A percentile compares a stretch with the other conserved stretches of the same genome.
Evolutionary conservation across 2,329 filamentous ascomycete genomes (phyloP).

Genomic region (Pyrenophora graminea): DNA sequence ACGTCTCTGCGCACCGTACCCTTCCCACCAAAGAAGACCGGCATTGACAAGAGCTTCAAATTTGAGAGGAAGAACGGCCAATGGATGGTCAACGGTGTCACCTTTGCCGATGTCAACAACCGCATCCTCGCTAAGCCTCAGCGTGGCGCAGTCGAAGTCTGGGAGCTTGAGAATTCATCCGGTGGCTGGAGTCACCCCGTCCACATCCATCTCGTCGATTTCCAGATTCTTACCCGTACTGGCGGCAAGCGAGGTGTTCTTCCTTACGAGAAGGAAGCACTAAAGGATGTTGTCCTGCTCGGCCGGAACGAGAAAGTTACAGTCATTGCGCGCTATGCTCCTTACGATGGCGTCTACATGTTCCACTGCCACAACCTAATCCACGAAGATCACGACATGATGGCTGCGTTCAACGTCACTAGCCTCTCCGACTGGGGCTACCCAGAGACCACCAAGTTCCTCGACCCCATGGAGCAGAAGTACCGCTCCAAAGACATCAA

Average conservation of each 20-base stretch:
- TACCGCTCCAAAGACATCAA: slow-evolving; percentile 32
- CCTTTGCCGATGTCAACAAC: slow-evolving; percentile 42
- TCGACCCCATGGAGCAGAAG: slow-evolving; percentile 40
- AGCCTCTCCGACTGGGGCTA: slow-evolving; percentile 41
- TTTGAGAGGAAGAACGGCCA: slow-evolving; percentile 35
- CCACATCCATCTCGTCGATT: slow-evolving; percentile 64
- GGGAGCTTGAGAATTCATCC: slow-evolving; percentile 52
- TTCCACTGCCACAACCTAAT: slow-evolving; percentile 55
- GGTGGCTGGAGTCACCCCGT: slow-evolving; percentile 60
- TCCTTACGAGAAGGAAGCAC: slow-evolving; percentile 58
- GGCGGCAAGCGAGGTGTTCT: slow-evolving; percentile 51
- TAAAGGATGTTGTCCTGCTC: slow-evolving; percentile 64
- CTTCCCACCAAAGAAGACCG: slow-evolving; percentile 38
- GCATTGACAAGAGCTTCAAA: slow-evolving; percentile 40
- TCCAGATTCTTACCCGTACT: slow-evolving; percentile 58
- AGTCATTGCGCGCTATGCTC: slow-evolving; percentile 40
- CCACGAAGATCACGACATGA: slow-evolving; percentile 54
- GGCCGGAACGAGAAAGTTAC: slow-evolving; percentile 52
- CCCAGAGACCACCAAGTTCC: slow-evolving; percentile 39
- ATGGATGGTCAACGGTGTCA: slow-evolving; percentile 48
- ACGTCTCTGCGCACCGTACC: slow-evolving; percentile 35
- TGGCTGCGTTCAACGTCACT: slow-evolving; percentile 52
- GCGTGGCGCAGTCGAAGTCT: slow-evolving; percentile 44
- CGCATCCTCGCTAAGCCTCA: slow-evolving; percentile 44
- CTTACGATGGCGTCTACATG: slow-evolving; percentile 57